Evolutionary conservation across 139 green algal genomes (phyloP).

Genomic region (Chlamydomonas incerta): DNA sequence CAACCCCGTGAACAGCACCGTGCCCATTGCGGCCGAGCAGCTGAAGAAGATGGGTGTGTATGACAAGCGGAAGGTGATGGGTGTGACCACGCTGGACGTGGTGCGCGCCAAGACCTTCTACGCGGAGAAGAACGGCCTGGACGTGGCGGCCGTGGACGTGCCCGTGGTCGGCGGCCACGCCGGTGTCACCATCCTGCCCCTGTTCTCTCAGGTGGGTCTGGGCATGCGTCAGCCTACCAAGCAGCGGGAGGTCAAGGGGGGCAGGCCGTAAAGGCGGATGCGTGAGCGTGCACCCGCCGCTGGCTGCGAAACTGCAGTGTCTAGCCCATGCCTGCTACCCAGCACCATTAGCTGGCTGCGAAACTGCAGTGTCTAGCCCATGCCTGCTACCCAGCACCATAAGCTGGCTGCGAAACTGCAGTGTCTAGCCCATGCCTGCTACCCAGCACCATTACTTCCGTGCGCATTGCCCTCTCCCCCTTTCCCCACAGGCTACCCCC

Average conservation of each 20-base stretch:
- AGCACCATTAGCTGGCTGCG: too few relatives aligned
- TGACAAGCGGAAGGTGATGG: conserved; percentile 80
- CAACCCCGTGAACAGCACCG: conserved; percentile 99
- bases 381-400: too few relatives aligned
- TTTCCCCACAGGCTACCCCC: conserved; percentile 63
- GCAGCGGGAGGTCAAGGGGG: too few relatives aligned
- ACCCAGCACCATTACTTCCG: too few relatives aligned
- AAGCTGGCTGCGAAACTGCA: too few relatives aligned
- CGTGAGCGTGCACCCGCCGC: too few relatives aligned
- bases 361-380: too few relatives aligned
- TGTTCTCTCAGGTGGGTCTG: conserved; percentile 92
- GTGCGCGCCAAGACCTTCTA: conserved; percentile 96
- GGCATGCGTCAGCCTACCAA: too few relatives aligned
- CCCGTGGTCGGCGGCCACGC: conserved; percentile 98
- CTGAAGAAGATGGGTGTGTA: conserved; percentile 88
- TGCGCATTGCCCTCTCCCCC: neutral
- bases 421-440: too few relatives aligned
- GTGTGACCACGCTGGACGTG: conserved; percentile 93
- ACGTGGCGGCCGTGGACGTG: conserved; percentile 91
- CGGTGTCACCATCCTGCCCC: conserved; percentile 97
- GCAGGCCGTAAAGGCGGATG: too few relatives aligned
- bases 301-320: too few relatives aligned
- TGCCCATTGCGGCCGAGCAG: conserved; percentile 97
- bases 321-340: too few relatives aligned
- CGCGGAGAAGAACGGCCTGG: conserved; percentile 88